Conservation (phyloP, 2,329 filamentous ascomycete species). For the Cladobotryum protrusum region DNA sequence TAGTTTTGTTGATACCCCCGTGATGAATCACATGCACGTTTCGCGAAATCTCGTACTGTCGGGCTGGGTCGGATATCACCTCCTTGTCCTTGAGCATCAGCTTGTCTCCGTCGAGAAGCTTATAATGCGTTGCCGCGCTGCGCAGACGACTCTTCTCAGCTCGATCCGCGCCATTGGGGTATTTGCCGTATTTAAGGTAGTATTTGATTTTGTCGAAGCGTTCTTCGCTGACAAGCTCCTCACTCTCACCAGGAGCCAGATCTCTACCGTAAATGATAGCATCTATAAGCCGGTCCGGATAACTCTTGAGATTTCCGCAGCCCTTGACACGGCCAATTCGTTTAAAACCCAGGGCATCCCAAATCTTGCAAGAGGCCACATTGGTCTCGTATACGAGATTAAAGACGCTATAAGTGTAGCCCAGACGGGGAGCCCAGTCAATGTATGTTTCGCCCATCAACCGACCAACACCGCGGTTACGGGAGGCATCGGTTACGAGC, state of each 20-base stretch:
- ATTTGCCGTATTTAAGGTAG: conserved; percentile 91
- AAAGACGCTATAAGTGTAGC: conserved; percentile 89
- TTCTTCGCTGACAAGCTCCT: conserved; percentile 86
- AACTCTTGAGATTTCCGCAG: conserved; percentile 62
- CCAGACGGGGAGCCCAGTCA: conserved; percentile 72
- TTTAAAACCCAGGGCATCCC: conserved; percentile 90
- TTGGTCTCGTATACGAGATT: conserved; percentile 94
- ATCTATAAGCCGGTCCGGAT: conserved; percentile 63
- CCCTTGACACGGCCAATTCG: conserved; percentile 77
- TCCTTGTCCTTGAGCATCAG: conserved; percentile 98
- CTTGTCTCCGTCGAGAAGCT: conserved; percentile 69
- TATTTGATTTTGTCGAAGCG: conserved; percentile 98
- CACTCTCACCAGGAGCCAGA: conserved; percentile 52
- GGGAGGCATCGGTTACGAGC: conserved; percentile 65
- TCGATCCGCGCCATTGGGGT: conserved; percentile 86
- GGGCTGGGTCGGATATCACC: conserved; percentile 82
- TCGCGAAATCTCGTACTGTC: conserved; percentile 84
- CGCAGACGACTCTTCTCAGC: conserved; percentile 93
- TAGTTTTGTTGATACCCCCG: conserved; percentile 97
- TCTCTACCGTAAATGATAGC: conserved; percentile 73
- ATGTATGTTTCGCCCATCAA: conserved; percentile 72
- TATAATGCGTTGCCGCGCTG: conserved; percentile 92
- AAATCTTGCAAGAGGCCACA: conserved; percentile 81
- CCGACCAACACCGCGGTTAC: conserved; percentile 67
- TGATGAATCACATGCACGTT: conserved; percentile 69